Evolutionary conservation across 306 rosid species (phyloP).

Genomic region (Inga oerstediana): DNA sequence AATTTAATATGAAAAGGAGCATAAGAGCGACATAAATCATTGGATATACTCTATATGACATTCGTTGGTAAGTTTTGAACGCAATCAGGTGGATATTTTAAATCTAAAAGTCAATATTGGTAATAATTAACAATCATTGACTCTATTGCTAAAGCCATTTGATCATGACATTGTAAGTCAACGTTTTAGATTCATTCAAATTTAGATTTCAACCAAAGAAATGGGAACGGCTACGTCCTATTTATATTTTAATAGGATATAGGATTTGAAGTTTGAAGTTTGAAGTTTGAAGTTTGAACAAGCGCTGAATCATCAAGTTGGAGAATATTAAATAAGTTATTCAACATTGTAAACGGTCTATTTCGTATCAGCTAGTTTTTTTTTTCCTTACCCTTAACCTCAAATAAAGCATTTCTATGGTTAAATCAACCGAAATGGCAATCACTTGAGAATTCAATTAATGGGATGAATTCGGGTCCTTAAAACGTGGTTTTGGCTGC

Average conservation of each 20-base stretch:
- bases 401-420: not conserved
- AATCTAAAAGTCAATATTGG: not conserved
- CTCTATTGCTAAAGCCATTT: not conserved
- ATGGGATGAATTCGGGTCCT: no score
- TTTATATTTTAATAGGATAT: not conserved
- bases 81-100: not conserved
- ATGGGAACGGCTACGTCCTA: not conserved
- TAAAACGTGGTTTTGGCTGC: no score
- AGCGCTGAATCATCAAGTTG: not conserved
- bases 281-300: not conserved
- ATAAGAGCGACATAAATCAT: not conserved
- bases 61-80: not conserved
- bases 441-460: not conserved
- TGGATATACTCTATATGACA: not conserved
- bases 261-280: not conserved
- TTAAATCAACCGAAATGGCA: not conserved
- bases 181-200: not conserved
- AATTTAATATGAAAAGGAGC: not conserved
- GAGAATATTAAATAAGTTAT: not conserved
- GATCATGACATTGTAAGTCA: conserved; percentile 4
- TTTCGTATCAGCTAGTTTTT: not conserved
- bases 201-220: not conserved
- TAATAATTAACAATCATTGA: conserved; percentile 3
- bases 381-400: not conserved
- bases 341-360: not conserved